phyloP scores from a whole-genome alignment of 192 early-diverging fungal genomes.

The Coemansia sp. region DNA sequence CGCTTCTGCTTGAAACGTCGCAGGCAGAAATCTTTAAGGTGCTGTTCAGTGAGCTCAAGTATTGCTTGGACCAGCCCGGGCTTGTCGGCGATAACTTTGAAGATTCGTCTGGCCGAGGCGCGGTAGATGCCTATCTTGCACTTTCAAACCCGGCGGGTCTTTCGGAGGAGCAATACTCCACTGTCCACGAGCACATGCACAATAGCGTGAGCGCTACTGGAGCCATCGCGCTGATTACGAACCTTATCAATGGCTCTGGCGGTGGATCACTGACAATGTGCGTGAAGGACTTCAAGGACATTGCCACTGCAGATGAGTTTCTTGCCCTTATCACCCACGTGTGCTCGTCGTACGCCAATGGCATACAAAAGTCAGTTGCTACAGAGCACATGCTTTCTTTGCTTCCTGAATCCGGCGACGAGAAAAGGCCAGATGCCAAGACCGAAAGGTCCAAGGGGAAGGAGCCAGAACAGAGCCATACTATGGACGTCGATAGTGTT shows the following conservation, averaged over 20 bases:
- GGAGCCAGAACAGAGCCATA: slow-evolving; percentile 16
- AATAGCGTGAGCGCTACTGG: slow-evolving; percentile 32
- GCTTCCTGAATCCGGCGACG: slow-evolving; percentile 22
- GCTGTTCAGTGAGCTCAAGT: slow-evolving; percentile 36
- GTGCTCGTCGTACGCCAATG: slow-evolving; percentile 22
- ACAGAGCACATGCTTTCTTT: slow-evolving; percentile 30
- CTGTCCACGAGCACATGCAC: slow-evolving; percentile 28
- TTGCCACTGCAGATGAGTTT: slow-evolving; percentile 39
- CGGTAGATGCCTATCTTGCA: slow-evolving; percentile 23
- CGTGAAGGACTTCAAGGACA: slow-evolving; percentile 29
- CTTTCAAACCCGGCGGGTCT: slow-evolving; percentile 32
- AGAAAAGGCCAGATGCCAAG: slow-evolving; percentile 23
- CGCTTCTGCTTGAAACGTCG: slow-evolving; percentile 47
- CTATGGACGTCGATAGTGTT: slow-evolving; percentile 40
- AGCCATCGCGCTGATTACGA: slow-evolving; percentile 36
- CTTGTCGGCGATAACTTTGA: background rate
- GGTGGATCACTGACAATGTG: slow-evolving; percentile 42
- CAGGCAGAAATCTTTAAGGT: slow-evolving; percentile 40
- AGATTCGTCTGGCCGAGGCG: background rate
- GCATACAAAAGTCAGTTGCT: slow-evolving; percentile 35
- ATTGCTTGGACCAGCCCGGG: slow-evolving; percentile 18
- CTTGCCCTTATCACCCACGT: slow-evolving; percentile 16
- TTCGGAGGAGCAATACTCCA: slow-evolving; percentile 21
- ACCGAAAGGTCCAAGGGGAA: slow-evolving; percentile 22
- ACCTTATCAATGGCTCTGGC: slow-evolving; percentile 37